A percentile compares a stretch with the other conserved stretches of the same genome.
phyloP scores from a whole-genome alignment of 73 alveolate species.

The Stentor roeselii region DNA sequence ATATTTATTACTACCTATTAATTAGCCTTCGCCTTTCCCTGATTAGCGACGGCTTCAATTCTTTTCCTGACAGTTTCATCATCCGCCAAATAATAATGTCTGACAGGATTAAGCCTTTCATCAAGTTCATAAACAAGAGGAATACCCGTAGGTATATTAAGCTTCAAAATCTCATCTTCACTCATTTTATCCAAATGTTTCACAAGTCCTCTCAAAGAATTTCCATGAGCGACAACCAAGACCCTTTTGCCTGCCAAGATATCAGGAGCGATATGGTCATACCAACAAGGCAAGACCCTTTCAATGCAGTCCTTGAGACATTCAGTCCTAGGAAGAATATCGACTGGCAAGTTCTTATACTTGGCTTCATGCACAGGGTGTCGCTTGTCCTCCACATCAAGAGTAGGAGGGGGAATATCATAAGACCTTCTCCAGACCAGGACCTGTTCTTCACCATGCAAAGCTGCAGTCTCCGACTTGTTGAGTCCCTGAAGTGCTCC shows the following conservation, averaged over 20 bases:
- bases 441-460: slow-evolving; percentile 89
- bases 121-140: slow-evolving; percentile 98
- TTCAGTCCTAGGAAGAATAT: slow-evolving; percentile 86
- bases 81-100: slow-evolving; percentile 72
- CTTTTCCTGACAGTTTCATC: slow-evolving; percentile 76
- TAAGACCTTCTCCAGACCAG: slow-evolving; percentile 93
- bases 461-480: slow-evolving; percentile 94
- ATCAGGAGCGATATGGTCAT: slow-evolving; percentile 83
- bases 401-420: slow-evolving; percentile 96
- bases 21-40: slow-evolving; percentile 68
- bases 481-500: slow-evolving; percentile 98
- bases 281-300: slow-evolving; percentile 96
- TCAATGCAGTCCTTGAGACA: slow-evolving; percentile 72
- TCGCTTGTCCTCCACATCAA: slow-evolving; percentile 84
- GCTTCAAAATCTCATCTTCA: slow-evolving; percentile 72
- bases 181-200: slow-evolving; percentile 91
- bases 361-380: slow-evolving; percentile 80
- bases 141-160: slow-evolving; percentile 83
- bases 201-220: slow-evolving; percentile 96
- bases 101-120: slow-evolving; percentile 81
- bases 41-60: slow-evolving; percentile 81
- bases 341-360: slow-evolving; percentile 64
- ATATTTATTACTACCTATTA: too few relatives aligned
- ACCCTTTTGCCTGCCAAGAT: slow-evolving; percentile 82
- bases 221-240: slow-evolving; percentile 97